Base-by-base conservation (phyloP, 2,329 filamentous ascomycete genomes). In the Calonectria hongkongensis region DNA sequence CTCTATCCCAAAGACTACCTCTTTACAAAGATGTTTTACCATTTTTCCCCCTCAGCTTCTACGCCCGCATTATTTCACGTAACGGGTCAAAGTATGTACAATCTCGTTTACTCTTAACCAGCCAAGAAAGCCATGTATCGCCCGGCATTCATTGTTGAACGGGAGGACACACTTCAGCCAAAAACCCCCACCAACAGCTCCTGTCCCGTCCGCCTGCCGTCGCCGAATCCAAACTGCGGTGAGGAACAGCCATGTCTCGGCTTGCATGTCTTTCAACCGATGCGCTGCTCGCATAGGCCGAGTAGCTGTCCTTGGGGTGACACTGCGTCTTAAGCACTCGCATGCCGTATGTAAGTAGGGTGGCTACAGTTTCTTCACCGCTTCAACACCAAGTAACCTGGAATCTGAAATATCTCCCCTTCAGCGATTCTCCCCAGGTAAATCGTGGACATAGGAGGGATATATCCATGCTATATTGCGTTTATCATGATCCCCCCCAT, bases 131-230 rank as follows among this genome's bases (percentile, higher is more conserved):
- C 13, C 45, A 12, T 25, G 9, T 5, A 12, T 21, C 45, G 4
- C 25, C 25, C 45, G 45, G n/a, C n/a, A n/a, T 12, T 48, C 45
- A 4, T n/a, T n/a, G 18, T 48, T 25, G 45, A 21, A 48, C 45
- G 18, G 10, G n/a, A 21, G 45, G n/a, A 48, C 45, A 48, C 45
- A 25, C 21, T 9, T 3, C n/a, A n/a, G n/a, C 45, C 45, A 48
- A 48, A 13, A 25, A 25, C 45, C 10, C 33, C 45, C n/a, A n/a
- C n/a, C 45, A 48, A 48, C 10, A 25, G 27, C 39, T 74, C 47
- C 51, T 36, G 50, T 74, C 47, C 51, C 45, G 45, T 36, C 43
- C 27, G 50, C 27, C 69, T 64, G 73, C 51, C 25, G 54, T 43
- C 21, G 58, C 36, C 25, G 58, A 47, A 30, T 43, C 41, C 21